phyloP scores from a whole-genome alignment of 2,329 filamentous ascomycete species.

The Taxawa tesnikishii region DNA sequence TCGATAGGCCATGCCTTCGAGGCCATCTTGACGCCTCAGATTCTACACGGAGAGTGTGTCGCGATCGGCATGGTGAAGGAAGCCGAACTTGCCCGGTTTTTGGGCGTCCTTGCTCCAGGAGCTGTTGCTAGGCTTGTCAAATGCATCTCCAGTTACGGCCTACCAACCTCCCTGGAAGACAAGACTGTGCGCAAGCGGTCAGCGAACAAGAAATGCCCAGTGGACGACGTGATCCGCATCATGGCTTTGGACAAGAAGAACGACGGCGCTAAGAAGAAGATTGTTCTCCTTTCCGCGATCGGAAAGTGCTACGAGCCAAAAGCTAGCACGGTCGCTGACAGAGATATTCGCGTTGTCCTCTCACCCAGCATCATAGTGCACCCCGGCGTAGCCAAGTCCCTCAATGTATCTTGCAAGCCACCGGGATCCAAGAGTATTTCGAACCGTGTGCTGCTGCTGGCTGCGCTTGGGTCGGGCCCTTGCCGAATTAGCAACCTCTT shows the following conservation, averaged over 20 bases:
- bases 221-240: constrained; percentile 74
- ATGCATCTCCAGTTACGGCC: constrained; percentile 84
- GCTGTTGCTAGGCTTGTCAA: constrained; percentile 84
- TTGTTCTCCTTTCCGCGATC: constrained; percentile 83
- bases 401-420: constrained; percentile 67
- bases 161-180: constrained; percentile 77
- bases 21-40: constrained; percentile 86
- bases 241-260: constrained; percentile 99
- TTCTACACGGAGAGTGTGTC: constrained; percentile 90
- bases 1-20: constrained; percentile 96
- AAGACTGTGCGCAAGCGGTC: constrained; percentile 70
- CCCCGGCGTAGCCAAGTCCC: constrained; percentile 54
- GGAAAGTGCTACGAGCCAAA: constrained; percentile 77
- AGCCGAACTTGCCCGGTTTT: constrained; percentile 78
- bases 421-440: constrained; percentile 97
- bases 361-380: constrained; percentile 65
- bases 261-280: constrained; percentile 86
- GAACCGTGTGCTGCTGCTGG: constrained; percentile 86
- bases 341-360: constrained; percentile 69
- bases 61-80: constrained; percentile 98
- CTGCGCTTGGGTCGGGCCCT: constrained; percentile 73
- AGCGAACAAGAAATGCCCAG: constrained; percentile 75
- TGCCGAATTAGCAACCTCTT: constrained; percentile 86
- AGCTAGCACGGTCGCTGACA: constrained; percentile 81
- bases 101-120: constrained; percentile 73